A percentile compares a stretch with the other conserved stretches of the same genome.
Evolutionary conservation across 2,329 filamentous ascomycete species (phyloP).

Genomic region (Hypoxylon sp.): DNA sequence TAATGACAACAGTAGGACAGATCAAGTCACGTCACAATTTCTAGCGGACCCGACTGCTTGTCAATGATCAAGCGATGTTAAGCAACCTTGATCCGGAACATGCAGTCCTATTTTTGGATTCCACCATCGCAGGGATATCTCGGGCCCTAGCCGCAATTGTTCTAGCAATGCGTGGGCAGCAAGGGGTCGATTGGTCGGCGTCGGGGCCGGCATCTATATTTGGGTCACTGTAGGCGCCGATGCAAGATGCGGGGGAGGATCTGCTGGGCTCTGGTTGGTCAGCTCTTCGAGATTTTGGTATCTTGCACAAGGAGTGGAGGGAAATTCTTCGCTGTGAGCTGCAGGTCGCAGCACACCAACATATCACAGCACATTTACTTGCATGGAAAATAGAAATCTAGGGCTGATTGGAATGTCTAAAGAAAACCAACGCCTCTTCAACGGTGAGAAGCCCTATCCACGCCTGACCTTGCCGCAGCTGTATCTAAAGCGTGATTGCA

Average conservation of each 20-base stretch:
- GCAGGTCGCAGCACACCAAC: constrained; percentile 37
- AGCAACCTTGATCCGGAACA: neutral
- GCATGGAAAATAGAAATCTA: constrained; percentile 17
- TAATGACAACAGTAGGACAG: neutral
- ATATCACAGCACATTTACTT: constrained; percentile 27
- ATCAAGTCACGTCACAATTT: neutral
- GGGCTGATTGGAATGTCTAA: too few species aligned
- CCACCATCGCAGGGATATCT: constrained; percentile 8
- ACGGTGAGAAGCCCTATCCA: constrained; percentile 23
- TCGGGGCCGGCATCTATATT: constrained; percentile 39
- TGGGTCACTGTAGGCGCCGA: constrained; percentile 41
- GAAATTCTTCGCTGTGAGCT: constrained; percentile 18
- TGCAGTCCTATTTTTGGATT: constrained; percentile 40
- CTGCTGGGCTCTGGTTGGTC: constrained; percentile 27
- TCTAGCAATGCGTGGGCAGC: constrained; percentile 13
- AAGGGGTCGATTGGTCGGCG: constrained; percentile 24
- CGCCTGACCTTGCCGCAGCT: constrained; percentile 12
- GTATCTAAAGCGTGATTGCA: constrained; percentile 12
- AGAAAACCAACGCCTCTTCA: constrained; percentile 16
- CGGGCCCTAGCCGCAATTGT: constrained; percentile 4
- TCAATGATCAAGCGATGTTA: constrained; percentile 26
- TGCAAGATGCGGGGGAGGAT: constrained; percentile 36
- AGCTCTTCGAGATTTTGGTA: constrained; percentile 17
- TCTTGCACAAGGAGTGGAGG: constrained; percentile 12
- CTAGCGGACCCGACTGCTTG: constrained; percentile 15